Conservation (phyloP, 306 rosid genomes). For the Quercus cerris region DNA sequence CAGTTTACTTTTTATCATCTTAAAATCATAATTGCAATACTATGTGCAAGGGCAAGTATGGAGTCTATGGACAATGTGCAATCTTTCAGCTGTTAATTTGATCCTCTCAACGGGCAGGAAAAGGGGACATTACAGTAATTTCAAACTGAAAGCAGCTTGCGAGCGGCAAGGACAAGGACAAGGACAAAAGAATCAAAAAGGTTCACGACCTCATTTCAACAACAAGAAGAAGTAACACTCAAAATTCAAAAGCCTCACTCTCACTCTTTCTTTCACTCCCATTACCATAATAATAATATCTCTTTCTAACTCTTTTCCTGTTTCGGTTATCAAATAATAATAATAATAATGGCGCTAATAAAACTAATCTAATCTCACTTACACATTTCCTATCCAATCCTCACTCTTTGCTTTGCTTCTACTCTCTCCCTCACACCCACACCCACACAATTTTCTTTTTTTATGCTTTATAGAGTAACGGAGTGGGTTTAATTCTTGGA, state of each 20-base stretch:
- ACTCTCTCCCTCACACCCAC: conserved; percentile 22
- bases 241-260: conserved; percentile 17
- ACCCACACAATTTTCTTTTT: not conserved
- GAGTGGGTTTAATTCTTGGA: conserved; percentile 9
- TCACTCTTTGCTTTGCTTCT: conserved; percentile 42
- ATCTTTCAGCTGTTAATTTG: not conserved
- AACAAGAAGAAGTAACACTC: not conserved
- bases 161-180: conserved; percentile 29
- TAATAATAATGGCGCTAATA: too few species aligned
- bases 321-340: too few species aligned
- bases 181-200: conserved; percentile 6
- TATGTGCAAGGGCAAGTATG: too few species aligned
- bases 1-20: too few species aligned
- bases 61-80: too few species aligned
- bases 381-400: not conserved
- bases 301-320: too few species aligned
- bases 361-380: not conserved
- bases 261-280: not conserved
- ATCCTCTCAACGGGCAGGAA: conserved; percentile 30
- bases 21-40: too few species aligned
- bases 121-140: conserved; percentile 38
- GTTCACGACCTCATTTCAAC: conserved; percentile 5
- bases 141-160: conserved; percentile 22
- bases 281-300: too few species aligned
- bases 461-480: conserved; percentile 7